These are phyloP conservation scores for Lichina pygmaea DNA, from an alignment of 495 filamentous ascomycete genomes.

Conservation along the genomic window DNA sequence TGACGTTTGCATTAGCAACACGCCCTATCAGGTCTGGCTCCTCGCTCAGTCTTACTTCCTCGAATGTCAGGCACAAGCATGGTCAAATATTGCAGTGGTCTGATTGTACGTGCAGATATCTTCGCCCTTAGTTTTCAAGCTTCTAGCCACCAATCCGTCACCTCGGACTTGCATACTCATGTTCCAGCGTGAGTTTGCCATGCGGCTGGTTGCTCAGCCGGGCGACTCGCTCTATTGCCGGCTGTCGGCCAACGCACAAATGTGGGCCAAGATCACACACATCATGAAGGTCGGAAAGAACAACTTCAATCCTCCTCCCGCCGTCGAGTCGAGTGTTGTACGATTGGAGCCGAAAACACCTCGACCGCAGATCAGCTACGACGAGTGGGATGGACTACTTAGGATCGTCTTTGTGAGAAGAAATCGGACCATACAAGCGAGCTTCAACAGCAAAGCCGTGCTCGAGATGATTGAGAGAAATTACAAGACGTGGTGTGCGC, in stretches of 20 bases:
- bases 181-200: slow-evolving; percentile 62
- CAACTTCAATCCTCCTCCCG: slow-evolving; percentile 84
- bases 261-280: slow-evolving; percentile 71
- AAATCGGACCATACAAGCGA: slow-evolving; percentile 52
- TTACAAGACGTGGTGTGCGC: slow-evolving; percentile 70
- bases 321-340: slow-evolving; percentile 70
- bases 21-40: slow-evolving; percentile 42
- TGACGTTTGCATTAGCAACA: slow-evolving; percentile 83
- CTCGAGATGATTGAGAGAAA: slow-evolving; percentile 62
- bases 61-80: neutral
- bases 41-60: too few relatives aligned
- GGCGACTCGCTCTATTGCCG: slow-evolving; percentile 68
- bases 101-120: slow-evolving; percentile 32
- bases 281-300: slow-evolving; percentile 82
- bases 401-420: slow-evolving; percentile 57
- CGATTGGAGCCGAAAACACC: slow-evolving; percentile 54
- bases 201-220: slow-evolving; percentile 48
- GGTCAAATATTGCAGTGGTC: neutral
- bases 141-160: slow-evolving; percentile 50
- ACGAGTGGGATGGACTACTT: slow-evolving; percentile 83
- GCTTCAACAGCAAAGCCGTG: slow-evolving; percentile 45
- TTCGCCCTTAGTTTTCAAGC: slow-evolving; percentile 74
- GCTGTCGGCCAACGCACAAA: slow-evolving; percentile 74
- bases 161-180: slow-evolving; percentile 65
- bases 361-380: slow-evolving; percentile 62